Evolutionary conservation across 169 alveolate species (phyloP).

Genomic region (Cryptosporidium viatorum): DNA sequence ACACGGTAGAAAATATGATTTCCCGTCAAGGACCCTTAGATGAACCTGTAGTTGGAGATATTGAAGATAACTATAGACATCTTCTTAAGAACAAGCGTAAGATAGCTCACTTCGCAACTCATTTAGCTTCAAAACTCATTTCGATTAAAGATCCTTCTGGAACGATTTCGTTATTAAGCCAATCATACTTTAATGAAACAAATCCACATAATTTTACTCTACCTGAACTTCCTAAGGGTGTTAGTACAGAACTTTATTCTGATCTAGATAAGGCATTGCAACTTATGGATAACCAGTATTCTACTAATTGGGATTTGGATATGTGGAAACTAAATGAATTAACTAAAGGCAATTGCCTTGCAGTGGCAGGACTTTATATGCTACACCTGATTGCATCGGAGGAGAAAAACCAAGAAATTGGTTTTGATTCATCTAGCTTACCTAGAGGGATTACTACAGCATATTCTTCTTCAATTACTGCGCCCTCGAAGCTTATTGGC

Average conservation of each 20-base stretch:
- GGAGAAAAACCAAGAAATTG: conserved; percentile 14
- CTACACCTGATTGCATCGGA: conserved; percentile 27
- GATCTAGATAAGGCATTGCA: conserved; percentile 50
- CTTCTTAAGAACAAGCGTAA: conserved; percentile 61
- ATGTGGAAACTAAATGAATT: conserved; percentile 58
- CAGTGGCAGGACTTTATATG: conserved; percentile 71
- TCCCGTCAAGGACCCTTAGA: conserved; percentile 12
- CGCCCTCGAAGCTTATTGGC: conserved; percentile 56
- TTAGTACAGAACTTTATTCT: conserved; percentile 6
- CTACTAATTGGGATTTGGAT: conserved; percentile 68
- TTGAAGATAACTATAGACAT: conserved; percentile 31
- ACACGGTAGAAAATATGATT: conserved; percentile 33
- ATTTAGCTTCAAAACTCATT: conserved; percentile 26
- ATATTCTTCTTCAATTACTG: conserved; percentile 65
- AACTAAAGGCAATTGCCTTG: conserved; percentile 57
- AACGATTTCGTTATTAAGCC: conserved; percentile 4
- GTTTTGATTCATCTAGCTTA: conserved; percentile 10
- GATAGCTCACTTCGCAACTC: conserved; percentile 57
- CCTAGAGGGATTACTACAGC: conserved; percentile 73
- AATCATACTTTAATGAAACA: conserved; percentile 11
- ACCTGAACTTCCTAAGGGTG: conserved; percentile 51
- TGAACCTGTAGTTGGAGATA: conserved; percentile 11
- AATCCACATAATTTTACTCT: conserved; percentile 31
- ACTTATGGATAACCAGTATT: conserved; percentile 54
- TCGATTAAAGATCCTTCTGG: conserved; percentile 59